Conservation (phyloP, 2,329 filamentous ascomycete species). For the Akanthomyces muscarius region DNA sequence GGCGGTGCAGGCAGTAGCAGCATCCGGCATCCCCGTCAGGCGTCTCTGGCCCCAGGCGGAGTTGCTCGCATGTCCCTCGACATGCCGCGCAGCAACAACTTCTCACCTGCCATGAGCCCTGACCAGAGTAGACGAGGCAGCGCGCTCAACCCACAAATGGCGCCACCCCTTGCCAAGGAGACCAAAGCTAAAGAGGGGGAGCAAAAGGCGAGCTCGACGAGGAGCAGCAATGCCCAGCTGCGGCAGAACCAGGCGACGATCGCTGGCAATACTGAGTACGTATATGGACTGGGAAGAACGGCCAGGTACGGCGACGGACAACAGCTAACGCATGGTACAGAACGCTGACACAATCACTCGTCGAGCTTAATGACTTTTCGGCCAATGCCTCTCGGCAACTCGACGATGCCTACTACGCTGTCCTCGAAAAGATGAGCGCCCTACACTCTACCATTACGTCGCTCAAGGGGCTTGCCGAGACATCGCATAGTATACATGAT, state of each 20-base stretch:
- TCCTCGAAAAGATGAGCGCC: conserved; percentile 63
- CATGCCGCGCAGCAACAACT: conserved; percentile 41
- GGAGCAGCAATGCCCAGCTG: conserved; percentile 37
- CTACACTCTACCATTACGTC: conserved; percentile 61
- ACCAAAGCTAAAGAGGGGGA: conserved; percentile 25
- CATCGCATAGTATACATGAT: conserved; percentile 54
- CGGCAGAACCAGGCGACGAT: conserved; percentile 35
- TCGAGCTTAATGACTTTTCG: conserved; percentile 56
- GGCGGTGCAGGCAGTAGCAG: conserved; percentile 5
- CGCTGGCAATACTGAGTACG: conserved; percentile 32
- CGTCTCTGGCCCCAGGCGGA: background rate
- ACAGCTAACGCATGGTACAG: conserved; percentile 23
- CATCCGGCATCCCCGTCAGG: conserved; percentile 31
- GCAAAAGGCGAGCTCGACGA: conserved; percentile 20
- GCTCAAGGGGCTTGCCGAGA: conserved; percentile 62
- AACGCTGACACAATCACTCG: conserved; percentile 48
- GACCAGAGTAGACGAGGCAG: conserved; percentile 43
- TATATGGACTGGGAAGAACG: background rate
- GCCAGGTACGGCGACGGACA: background rate
- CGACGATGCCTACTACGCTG: conserved; percentile 69
- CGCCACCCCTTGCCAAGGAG: conserved; percentile 5
- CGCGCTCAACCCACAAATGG: conserved; percentile 29
- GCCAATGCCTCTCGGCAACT: conserved; percentile 60
- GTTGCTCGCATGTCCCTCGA: conserved; percentile 41
- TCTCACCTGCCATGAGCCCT: conserved; percentile 41